A percentile compares a stretch with the other conserved stretches of the same genome.
Conservation (phyloP, 2,329 filamentous ascomycete species). For the Didymella glomerata region DNA sequence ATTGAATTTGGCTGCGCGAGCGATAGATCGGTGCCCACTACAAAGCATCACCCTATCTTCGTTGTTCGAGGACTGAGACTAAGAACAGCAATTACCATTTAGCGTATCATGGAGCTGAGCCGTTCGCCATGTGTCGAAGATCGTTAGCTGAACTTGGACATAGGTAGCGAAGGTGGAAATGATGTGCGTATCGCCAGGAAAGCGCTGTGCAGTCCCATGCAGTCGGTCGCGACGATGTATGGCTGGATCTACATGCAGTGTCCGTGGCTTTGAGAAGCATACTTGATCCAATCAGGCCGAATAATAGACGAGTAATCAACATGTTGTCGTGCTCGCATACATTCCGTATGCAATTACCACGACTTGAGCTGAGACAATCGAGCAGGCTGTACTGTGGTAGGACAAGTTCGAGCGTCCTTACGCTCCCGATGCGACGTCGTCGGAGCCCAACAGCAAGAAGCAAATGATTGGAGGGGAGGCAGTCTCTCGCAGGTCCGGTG, state of each 20-base stretch:
- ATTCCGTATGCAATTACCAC: constrained; percentile 10
- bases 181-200: constrained; percentile 2
- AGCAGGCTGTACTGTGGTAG: neutral
- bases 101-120: constrained; percentile 5
- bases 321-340: neutral
- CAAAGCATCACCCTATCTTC: neutral
- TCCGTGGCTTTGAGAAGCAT: neutral
- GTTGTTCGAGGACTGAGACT: constrained; percentile 9
- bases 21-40: constrained; percentile 4
- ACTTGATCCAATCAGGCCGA: neutral
- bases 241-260: constrained; percentile 3
- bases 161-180: constrained; percentile 21
- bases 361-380: constrained; percentile 5
- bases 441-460: constrained; percentile 1
- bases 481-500: neutral
- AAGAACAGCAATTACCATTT: neutral
- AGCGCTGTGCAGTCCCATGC: neutral
- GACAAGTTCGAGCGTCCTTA: constrained; percentile 7
- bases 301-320: neutral
- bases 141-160: constrained; percentile 13
- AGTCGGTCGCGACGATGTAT: neutral
- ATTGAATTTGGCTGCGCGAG: neutral
- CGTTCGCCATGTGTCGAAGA: constrained; percentile 4
- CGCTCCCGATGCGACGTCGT: constrained; percentile 8
- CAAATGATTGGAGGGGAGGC: neutral